Percentiles rank a stretch among this genome's conserved stretches.
Conservation (phyloP, 2,329 filamentous ascomycete species). For the Fusarium sacchari region DNA sequence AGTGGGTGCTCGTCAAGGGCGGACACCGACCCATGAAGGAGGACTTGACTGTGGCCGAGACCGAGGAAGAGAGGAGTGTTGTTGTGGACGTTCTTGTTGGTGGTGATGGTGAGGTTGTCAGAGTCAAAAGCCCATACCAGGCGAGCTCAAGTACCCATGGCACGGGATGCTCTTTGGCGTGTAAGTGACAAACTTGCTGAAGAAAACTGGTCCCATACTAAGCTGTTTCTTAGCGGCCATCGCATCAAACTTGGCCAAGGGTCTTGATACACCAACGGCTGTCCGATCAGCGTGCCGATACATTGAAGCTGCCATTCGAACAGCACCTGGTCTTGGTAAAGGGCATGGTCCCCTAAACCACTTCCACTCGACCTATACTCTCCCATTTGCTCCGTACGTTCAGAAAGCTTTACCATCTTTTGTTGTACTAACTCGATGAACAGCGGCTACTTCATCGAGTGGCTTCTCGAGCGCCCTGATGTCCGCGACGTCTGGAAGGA, state of each 20-base stretch:
- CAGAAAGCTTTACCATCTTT: rapidly evolving
- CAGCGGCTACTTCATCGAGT: conserved; percentile 83
- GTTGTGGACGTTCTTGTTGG: conserved; percentile 84
- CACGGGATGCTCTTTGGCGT: conserved; percentile 93
- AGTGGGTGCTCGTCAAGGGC: conserved; percentile 88
- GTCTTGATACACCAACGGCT: conserved; percentile 64
- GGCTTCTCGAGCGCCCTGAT: conserved; percentile 78
- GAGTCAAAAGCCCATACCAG: conserved; percentile 77
- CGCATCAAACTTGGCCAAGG: conserved; percentile 75
- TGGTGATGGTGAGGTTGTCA: conserved; percentile 60
- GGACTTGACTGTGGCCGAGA: conserved; percentile 67
- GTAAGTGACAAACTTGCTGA: conserved; percentile 57
- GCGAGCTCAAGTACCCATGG: conserved; percentile 87
- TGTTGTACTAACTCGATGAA: background rate
- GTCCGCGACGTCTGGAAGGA: conserved; percentile 78
- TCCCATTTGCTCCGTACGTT: conserved; percentile 74
- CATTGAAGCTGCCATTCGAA: conserved; percentile 75
- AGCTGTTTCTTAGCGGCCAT: conserved; percentile 67
- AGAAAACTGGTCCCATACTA: background rate
- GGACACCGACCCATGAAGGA: conserved; percentile 84
- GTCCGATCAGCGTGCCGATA: conserved; percentile 77
- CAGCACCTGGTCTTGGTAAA: conserved; percentile 69
- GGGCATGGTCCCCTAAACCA: conserved; percentile 81
- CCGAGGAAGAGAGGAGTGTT: conserved; percentile 67
- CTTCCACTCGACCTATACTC: conserved; percentile 75